Evolutionary conservation across 441 rosid species (phyloP).

Genomic region (Eutrema salsugineum): DNA sequence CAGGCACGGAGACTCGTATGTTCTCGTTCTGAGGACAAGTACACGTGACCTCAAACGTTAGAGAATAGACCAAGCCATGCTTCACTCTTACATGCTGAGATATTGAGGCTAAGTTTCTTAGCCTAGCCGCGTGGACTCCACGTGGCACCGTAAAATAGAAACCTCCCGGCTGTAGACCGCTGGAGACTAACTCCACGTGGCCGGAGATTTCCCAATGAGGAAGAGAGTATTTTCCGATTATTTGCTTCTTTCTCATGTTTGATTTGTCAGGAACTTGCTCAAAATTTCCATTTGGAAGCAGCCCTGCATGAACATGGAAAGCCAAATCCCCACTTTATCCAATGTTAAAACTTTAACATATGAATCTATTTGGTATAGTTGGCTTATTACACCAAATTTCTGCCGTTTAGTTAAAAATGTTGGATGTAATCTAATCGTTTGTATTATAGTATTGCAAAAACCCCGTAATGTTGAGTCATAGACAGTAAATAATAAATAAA

Average conservation of each 20-base stretch:
- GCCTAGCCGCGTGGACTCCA: constrained; percentile 52
- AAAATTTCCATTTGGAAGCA: constrained; percentile 65
- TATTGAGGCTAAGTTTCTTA: constrained; percentile 59
- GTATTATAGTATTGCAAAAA: no score
- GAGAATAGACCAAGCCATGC: constrained; percentile 38
- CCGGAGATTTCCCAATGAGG: constrained; percentile 57
- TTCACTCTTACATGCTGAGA: constrained; percentile 42
- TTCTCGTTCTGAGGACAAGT: constrained; percentile 62
- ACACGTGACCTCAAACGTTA: constrained; percentile 56
- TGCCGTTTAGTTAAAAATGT: no score
- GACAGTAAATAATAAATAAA: no score
- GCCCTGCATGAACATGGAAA: constrained; percentile 29
- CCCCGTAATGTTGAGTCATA: no score
- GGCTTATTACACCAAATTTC: neutral
- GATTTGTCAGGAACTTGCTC: constrained; percentile 51
- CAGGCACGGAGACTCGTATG: constrained; percentile 42
- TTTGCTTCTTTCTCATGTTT: constrained; percentile 54
- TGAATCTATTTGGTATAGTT: neutral
- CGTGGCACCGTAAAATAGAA: constrained; percentile 48
- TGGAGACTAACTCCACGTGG: constrained; percentile 51
- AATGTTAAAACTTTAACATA: neutral
- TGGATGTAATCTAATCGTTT: no score
- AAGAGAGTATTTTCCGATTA: constrained; percentile 61
- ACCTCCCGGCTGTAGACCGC: constrained; percentile 60
- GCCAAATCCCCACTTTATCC: neutral